Evolutionary conservation across 169 alveolate species (phyloP).

Genomic region (Eimeria maxima): DNA sequence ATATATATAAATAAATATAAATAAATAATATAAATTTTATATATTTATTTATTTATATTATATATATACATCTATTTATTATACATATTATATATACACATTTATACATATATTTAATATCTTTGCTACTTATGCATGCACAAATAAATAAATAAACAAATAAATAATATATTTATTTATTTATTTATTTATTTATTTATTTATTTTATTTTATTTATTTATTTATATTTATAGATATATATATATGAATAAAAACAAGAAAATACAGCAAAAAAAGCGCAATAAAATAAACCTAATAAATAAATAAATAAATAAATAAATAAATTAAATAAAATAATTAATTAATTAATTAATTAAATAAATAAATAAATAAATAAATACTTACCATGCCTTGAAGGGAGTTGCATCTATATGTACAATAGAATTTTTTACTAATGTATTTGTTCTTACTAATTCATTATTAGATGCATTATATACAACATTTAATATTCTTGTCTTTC

Average conservation of each 20-base stretch:
- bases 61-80: not conserved
- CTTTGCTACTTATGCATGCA: too few relatives aligned
- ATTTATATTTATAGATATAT: too few relatives aligned
- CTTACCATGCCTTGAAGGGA: conserved; percentile 98
- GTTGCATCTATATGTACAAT: conserved; percentile 99
- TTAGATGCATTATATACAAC: conserved; percentile 99
- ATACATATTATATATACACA: too few relatives aligned
- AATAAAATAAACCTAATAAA: not conserved
- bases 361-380: not conserved
- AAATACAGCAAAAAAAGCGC: too few relatives aligned
- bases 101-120: too few relatives aligned
- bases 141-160: not conserved
- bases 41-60: too few relatives aligned
- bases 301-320: not conserved
- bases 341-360: conserved; percentile 91
- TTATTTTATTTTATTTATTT: too few relatives aligned
- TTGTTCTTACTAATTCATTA: conserved; percentile 99
- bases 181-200: too few relatives aligned
- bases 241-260: too few relatives aligned
- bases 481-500: conserved; percentile 97
- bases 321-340: too few relatives aligned
- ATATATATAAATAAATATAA: not conserved
- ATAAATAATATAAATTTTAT: too few relatives aligned
- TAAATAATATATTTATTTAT: too few relatives aligned
- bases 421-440: conserved; percentile 98